Conservation (phyloP, 169 alveolate species). For the Perkinsus marinus region DNA sequence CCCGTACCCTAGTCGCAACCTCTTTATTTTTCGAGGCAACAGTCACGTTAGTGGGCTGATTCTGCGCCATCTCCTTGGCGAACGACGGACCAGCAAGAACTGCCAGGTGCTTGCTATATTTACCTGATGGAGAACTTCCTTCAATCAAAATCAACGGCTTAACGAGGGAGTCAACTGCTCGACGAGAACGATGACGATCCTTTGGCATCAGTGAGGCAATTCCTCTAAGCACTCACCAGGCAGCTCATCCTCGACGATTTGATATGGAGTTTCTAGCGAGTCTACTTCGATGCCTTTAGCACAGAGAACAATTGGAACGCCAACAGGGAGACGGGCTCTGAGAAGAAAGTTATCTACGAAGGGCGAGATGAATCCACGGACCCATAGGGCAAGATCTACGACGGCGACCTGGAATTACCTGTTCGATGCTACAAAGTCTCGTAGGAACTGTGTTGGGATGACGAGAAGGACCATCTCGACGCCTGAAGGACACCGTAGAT, state of each 20-base stretch:
- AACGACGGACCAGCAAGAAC: constrained; percentile 22
- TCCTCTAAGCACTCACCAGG: constrained; percentile 1
- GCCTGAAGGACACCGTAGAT: no score
- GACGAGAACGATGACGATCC: no score
- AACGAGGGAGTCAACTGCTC: no score
- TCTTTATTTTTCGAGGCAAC: constrained; percentile 10
- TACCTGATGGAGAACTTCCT: background rate
- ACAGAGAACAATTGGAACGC: constrained; percentile 14
- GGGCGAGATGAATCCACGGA: background rate
- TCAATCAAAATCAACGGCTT: background rate
- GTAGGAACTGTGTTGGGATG: constrained; percentile 19
- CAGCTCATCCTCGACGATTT: constrained; percentile 17
- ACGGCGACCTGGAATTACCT: no score
- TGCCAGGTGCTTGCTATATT: constrained; percentile 10
- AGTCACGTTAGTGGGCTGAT: constrained; percentile 18
- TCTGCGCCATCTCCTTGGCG: constrained; percentile 18
- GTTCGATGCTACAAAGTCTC: background rate
- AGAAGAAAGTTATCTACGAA: background rate
- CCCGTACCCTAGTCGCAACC: background rate
- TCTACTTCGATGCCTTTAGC: constrained; percentile 7
- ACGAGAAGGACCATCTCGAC: constrained; percentile 9
- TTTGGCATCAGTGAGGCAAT: no score
- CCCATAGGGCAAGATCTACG: no score
- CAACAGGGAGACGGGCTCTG: constrained; percentile 3
- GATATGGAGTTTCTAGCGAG: background rate